A percentile compares a stretch with the other conserved stretches of the same genome.
These are phyloP conservation scores for Chenopodium berlandieri DNA, from an alignment of 148 eudicot species.

Conservation along the genomic window DNA sequence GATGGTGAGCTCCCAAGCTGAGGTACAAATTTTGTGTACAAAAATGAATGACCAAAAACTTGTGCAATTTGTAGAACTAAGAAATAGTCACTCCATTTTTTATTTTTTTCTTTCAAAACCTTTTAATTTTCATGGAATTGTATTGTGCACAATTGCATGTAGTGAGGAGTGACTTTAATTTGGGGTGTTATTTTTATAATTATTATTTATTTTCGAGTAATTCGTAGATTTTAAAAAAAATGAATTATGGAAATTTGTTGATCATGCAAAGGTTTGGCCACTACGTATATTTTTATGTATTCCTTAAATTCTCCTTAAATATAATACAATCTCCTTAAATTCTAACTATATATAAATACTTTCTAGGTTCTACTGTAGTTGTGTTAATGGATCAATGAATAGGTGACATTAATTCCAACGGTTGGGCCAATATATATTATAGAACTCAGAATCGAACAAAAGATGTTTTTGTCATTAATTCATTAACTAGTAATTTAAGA, in stretches of 20 bases:
- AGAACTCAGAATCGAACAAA: background rate
- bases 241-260: conserved; percentile 3
- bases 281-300: no score
- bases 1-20: conserved; percentile 13
- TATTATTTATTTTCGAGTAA: background rate
- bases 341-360: background rate
- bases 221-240: background rate
- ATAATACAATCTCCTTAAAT: background rate
- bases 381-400: background rate
- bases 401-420: background rate
- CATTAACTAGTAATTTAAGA: background rate
- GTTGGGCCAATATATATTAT: background rate
- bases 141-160: conserved; percentile 9
- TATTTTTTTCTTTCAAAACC: background rate
- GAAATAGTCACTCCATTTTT: background rate
- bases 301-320: no score
- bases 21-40: conserved; percentile 36
- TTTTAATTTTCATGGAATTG: background rate
- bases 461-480: background rate
- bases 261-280: background rate
- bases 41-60: conserved; percentile 9
- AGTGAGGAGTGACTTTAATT: background rate
- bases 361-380: no score
- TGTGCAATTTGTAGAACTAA: conserved; percentile 18
- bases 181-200: no score